Conservation (phyloP, 176 grass and related monocot genomes). For the Leersia perrieri region DNA sequence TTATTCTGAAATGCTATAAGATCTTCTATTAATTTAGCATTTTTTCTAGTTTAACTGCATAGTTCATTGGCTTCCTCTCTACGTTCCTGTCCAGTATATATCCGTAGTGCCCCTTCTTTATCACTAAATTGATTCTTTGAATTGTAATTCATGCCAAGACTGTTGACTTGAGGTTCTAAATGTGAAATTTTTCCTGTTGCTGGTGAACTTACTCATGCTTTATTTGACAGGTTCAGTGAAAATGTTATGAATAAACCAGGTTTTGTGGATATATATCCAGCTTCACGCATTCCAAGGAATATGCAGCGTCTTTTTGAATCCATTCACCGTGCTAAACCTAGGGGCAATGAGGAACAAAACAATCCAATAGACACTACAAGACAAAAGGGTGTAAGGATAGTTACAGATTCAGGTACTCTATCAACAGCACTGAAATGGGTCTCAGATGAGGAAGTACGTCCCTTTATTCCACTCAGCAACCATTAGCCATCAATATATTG, state of each 20-base stretch:
- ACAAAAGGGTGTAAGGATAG: constrained; percentile 68
- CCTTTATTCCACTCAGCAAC: constrained; percentile 20
- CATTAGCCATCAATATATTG: not conserved
- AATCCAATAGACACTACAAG: constrained; percentile 33
- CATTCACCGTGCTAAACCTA: constrained; percentile 36
- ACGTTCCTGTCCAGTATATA: not conserved
- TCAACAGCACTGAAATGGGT: constrained; percentile 74
- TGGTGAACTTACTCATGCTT: constrained; percentile 11
- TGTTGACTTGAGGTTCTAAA: not conserved
- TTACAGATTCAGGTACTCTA: constrained; percentile 68
- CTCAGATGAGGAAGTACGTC: constrained; percentile 72
- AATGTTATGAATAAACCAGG: constrained; percentile 92
- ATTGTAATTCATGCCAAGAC: constrained; percentile 5
- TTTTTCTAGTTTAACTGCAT: constrained; percentile 8
- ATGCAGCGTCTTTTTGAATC: constrained; percentile 62
- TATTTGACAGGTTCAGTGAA: constrained; percentile 73
- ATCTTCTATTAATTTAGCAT: not conserved
- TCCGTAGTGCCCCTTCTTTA: not conserved
- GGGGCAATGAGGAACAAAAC: constrained; percentile 27
- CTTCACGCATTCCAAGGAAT: constrained; percentile 56
- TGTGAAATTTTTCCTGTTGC: constrained; percentile 25
- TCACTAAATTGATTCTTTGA: constrained; percentile 6
- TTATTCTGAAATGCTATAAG: not conserved
- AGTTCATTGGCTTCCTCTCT: not conserved
- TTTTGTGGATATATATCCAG: constrained; percentile 83